These are phyloP conservation scores for Psilocybe subaeruginosa DNA, from an alignment of 768 basidiomycete genomes.

Conservation along the genomic window DNA sequence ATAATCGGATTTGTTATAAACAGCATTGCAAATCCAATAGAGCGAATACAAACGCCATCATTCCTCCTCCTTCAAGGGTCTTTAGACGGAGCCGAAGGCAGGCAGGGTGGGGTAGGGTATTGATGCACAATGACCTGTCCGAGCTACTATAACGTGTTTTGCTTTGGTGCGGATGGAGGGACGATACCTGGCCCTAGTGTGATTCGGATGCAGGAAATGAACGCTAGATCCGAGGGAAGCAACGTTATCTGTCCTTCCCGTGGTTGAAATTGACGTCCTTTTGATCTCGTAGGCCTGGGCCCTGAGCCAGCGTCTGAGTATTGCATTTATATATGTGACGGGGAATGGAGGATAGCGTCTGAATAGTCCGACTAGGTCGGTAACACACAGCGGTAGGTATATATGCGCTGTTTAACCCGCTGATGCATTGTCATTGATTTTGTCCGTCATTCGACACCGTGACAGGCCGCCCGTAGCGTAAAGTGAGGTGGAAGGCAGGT, in stretches of 20 bases:
- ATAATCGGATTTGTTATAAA: background rate
- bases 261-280: background rate
- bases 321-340: background rate
- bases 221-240: background rate
- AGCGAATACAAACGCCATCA: background rate
- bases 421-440: too few relatives aligned
- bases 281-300: too few relatives aligned
- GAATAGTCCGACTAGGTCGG: too few relatives aligned
- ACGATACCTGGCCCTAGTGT: background rate
- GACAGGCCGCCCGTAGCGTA: too few relatives aligned
- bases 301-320: too few relatives aligned
- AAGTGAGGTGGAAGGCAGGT: too few relatives aligned
- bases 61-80: background rate
- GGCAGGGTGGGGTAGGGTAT: background rate
- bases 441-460: too few relatives aligned
- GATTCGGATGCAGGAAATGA: constrained; percentile 9
- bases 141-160: background rate
- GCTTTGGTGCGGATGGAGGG: background rate
- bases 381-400: too few relatives aligned
- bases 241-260: background rate
- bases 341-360: too few relatives aligned
- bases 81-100: constrained; percentile 4
- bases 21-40: background rate
- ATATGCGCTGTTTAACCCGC: too few relatives aligned
- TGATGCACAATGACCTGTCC: background rate